Base-by-base conservation (phyloP, 2,329 filamentous ascomycete genomes). In the Alternaria brassicae region DNA sequence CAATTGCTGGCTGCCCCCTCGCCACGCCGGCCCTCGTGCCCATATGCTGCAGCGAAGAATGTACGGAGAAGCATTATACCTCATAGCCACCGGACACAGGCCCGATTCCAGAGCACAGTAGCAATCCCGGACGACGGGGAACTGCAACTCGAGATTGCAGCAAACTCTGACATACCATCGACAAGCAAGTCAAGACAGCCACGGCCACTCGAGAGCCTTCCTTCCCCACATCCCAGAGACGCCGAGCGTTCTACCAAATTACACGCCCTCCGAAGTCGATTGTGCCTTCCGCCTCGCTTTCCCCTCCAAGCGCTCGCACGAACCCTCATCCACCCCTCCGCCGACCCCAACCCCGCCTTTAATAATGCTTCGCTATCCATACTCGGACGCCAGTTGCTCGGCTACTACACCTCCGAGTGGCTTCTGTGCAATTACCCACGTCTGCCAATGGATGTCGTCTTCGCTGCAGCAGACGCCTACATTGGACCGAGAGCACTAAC, bases 401-500 rank as follows among this genome's bases (percentile, higher is more conserved):
- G 90, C 77, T 96, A 95, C 82, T 93, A 97, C 78, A 90, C 91
- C 62, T 87, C 91, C 72, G 95, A 99, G 84, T 89, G 90, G 80
- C 86, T 99, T 65, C 82, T 97, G 68, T 92, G 90, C 82, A 91
- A 89, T 73, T 98, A 93, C 80, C 95, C 95, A 13, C 92, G 95
- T 49, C 85, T 99, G 54, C 95, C 95, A 53, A 91, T 95, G 85
- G 81, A 86, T n/a, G 90, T 99, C 56, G 82, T 97, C 52, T 96
- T 92, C 80, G 88, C 93, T 53, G 90, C 92, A 30, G 89, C 96
- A 82, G 89, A 90, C 72, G 93, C 91, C 45, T 98, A 92, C 76
- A 85, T 89, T 45, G 95, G 95, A 4, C 85, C 87, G 6, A 86
- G 88, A 66, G 88, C 93, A 1, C 84, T 98, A 45, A 82, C 89